These are phyloP conservation scores for Suillus luteus DNA, from an alignment of 768 basidiomycete species.

Conservation along the genomic window DNA sequence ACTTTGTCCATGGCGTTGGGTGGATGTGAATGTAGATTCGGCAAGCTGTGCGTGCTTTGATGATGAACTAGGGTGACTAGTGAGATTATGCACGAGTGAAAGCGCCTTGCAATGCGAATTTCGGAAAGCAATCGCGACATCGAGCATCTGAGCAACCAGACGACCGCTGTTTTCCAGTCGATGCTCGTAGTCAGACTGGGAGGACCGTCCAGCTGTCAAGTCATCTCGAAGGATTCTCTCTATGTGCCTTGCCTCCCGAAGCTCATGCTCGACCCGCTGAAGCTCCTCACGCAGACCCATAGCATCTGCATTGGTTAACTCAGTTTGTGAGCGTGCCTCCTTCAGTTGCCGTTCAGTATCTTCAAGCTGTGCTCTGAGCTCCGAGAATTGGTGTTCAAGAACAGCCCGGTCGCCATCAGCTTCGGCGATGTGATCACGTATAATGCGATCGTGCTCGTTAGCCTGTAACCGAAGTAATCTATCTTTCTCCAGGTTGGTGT, in stretches of 20 bases:
- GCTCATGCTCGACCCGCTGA: slow-evolving; percentile 67
- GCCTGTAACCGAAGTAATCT: slow-evolving; percentile 71
- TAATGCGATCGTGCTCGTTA: slow-evolving; percentile 61
- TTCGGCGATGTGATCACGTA: slow-evolving; percentile 89
- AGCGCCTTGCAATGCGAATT: slow-evolving; percentile 76
- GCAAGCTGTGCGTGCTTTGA: slow-evolving; percentile 48
- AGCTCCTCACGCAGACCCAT: slow-evolving; percentile 73
- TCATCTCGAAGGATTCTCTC: slow-evolving; percentile 77
- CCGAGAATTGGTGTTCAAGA: slow-evolving; percentile 83
- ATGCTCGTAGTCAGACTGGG: slow-evolving; percentile 68
- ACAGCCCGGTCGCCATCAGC: slow-evolving; percentile 94
- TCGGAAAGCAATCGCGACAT: slow-evolving; percentile 77
- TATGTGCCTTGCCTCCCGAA: slow-evolving; percentile 63
- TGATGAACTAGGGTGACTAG: slow-evolving; percentile 51
- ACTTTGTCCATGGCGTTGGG: slow-evolving; percentile 40
- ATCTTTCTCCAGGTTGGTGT: slow-evolving; percentile 79
- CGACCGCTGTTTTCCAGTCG: slow-evolving; percentile 64
- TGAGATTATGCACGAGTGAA: slow-evolving; percentile 58
- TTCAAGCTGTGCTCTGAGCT: slow-evolving; percentile 65
- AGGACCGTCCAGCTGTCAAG: slow-evolving; percentile 65
- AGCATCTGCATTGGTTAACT: slow-evolving; percentile 68
- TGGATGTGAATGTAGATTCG: slow-evolving; percentile 52
- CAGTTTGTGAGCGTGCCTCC: slow-evolving; percentile 58
- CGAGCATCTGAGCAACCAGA: slow-evolving; percentile 79
- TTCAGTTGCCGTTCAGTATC: slow-evolving; percentile 62